A percentile compares a stretch with the other conserved stretches of the same genome.
Conservation (phyloP, 164 flowering plant genomes). For the Dillenia turbinata region DNA sequence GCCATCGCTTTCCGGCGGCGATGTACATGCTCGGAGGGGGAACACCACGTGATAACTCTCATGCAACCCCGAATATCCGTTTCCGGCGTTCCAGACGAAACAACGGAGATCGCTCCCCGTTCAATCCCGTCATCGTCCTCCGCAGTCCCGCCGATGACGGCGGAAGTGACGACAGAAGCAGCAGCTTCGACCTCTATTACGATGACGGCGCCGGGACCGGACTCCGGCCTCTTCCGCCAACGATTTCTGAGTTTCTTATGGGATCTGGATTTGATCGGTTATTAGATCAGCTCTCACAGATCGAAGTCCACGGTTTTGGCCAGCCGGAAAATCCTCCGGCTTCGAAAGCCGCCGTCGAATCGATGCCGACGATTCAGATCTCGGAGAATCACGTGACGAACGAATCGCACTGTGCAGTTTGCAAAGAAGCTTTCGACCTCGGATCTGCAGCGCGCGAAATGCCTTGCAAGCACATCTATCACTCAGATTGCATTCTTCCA, state of each 20-base stretch:
- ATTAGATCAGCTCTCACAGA: conserved; percentile 63
- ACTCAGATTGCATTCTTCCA: conserved; percentile 71
- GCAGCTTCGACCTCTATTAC: conserved; percentile 56
- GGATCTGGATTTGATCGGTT: conserved; percentile 74
- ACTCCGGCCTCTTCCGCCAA: conserved; percentile 62
- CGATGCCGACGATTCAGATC: conserved; percentile 63
- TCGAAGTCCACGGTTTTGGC: conserved; percentile 50
- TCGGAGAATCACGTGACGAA: conserved; percentile 21
- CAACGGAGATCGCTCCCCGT: conserved; percentile 50
- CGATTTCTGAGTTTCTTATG: conserved; percentile 64
- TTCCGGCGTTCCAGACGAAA: conserved; percentile 42
- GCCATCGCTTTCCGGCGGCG: conserved; percentile 29
- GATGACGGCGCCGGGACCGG: conserved; percentile 81
- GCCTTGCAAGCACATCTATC: conserved; percentile 87
- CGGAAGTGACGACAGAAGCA: conserved; percentile 20
- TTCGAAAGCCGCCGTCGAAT: conserved; percentile 63
- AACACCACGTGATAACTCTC: conserved; percentile 10
- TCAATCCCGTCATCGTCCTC: conserved; percentile 76
- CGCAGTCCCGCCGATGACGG: conserved; percentile 38
- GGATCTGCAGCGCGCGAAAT: conserved; percentile 64
- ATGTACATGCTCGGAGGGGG: conserved; percentile 37
- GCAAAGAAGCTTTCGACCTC: conserved; percentile 56
- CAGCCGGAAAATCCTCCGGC: conserved; percentile 61
- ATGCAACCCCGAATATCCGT: conserved; percentile 14
- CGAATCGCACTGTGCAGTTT: conserved; percentile 67